Percentiles rank a stretch among this genome's conserved stretches.
phyloP scores from a whole-genome alignment of 2,329 filamentous ascomycete genomes.

The Penicillium sp. region DNA sequence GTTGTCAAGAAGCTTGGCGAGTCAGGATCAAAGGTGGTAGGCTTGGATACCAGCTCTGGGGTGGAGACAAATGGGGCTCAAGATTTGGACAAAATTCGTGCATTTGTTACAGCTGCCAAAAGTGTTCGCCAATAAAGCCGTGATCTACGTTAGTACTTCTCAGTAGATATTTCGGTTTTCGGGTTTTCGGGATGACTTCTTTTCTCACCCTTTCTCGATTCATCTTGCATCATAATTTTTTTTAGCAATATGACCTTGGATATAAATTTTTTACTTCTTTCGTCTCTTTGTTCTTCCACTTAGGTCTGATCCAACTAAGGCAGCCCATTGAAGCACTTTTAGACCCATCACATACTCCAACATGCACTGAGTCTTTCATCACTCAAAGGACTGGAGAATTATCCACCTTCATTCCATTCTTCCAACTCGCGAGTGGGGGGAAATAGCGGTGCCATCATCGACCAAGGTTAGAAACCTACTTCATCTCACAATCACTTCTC shows the following conservation, averaged over 20 bases:
- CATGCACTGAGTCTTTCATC: no score
- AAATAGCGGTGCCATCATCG: background rate
- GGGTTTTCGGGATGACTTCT: constrained; percentile 7
- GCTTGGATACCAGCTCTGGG: constrained; percentile 91
- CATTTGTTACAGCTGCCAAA: constrained; percentile 78
- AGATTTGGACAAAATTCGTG: constrained; percentile 74
- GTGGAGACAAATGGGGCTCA: constrained; percentile 84
- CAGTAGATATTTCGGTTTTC: background rate
- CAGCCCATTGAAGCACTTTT: background rate
- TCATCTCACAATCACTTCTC: background rate
- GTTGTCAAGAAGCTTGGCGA: constrained; percentile 65
- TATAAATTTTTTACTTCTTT: background rate
- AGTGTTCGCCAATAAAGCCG: constrained; percentile 33
- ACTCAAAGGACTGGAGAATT: background rate
- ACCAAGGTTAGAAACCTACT: background rate
- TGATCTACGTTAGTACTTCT: background rate
- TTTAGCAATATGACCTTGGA: background rate
- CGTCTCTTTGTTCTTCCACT: background rate
- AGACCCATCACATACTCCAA: no score
- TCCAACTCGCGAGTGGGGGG: background rate
- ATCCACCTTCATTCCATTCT: background rate
- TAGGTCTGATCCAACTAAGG: background rate
- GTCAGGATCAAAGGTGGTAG: constrained; percentile 65
- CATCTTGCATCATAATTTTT: background rate
- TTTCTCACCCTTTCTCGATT: constrained; percentile 4